Evolutionary conservation across 805 yeast species (phyloP).

Genomic region (Myxozyma geophila): DNA sequence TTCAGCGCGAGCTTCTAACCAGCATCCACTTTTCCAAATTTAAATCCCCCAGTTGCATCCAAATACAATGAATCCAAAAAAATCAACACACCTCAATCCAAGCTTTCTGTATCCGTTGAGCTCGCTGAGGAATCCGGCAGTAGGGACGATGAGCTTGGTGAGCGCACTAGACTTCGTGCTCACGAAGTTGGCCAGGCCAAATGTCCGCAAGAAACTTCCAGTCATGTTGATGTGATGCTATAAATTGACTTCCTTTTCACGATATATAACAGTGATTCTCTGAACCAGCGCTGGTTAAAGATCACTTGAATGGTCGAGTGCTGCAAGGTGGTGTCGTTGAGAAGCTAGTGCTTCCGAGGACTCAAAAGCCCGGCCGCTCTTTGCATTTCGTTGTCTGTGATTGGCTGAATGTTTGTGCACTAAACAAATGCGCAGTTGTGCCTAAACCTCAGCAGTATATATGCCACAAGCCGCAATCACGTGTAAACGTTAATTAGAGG

Average conservation of each 20-base stretch:
- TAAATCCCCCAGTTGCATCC: background rate
- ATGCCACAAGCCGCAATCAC: no score
- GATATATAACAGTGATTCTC: no score
- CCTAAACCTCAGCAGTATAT: background rate
- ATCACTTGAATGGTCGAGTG: no score
- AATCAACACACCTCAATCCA: slow-evolving; percentile 62
- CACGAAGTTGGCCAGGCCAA: slow-evolving; percentile 25
- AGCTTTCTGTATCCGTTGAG: slow-evolving; percentile 91
- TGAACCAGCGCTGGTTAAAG: no score
- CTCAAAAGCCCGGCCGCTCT: background rate
- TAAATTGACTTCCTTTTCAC: no score
- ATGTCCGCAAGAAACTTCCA: slow-evolving; percentile 32
- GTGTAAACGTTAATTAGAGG: background rate
- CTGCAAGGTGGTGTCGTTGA: background rate
- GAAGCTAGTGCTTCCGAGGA: slow-evolving; percentile 6
- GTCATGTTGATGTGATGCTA: slow-evolving; percentile 22
- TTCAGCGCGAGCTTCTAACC: background rate
- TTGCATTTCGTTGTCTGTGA: slow-evolving; percentile 5
- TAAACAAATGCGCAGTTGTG: background rate
- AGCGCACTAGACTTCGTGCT: slow-evolving; percentile 63
- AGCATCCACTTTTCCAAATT: background rate
- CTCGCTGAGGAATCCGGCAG: slow-evolving; percentile 72
- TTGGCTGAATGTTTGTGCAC: background rate
- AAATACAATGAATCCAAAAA: no score
- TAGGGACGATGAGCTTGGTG: slow-evolving; percentile 76